phyloP scores from a whole-genome alignment of 108 stramenopile species.

The Pseudonitzschia delicatissima region DNA sequence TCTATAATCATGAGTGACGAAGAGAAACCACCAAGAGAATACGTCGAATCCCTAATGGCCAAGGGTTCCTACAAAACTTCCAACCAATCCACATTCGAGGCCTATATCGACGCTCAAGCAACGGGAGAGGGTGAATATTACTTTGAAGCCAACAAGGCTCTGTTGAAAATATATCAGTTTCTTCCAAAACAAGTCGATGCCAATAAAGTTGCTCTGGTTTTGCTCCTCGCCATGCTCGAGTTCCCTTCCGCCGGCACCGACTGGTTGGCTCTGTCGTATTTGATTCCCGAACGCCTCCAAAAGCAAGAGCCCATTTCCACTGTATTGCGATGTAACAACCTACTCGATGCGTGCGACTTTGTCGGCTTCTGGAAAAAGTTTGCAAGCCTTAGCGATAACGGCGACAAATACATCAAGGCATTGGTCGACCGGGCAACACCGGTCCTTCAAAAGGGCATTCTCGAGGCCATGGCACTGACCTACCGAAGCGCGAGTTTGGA shows the following conservation, averaged over 20 bases:
- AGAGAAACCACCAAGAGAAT: conserved; percentile 26
- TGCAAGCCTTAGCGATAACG: conserved; percentile 42
- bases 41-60: conserved; percentile 26
- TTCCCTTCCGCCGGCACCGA: conserved; percentile 52
- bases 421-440: conserved; percentile 40
- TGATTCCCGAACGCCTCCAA: conserved; percentile 68
- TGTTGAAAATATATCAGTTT: conserved; percentile 81
- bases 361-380: conserved; percentile 71
- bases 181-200: conserved; percentile 43
- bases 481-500: conserved; percentile 60
- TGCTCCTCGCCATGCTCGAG: conserved; percentile 64
- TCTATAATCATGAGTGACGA: not conserved
- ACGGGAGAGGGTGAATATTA: conserved; percentile 62
- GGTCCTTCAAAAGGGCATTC: conserved; percentile 47
- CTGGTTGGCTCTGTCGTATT: conserved; percentile 62
- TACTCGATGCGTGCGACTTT: conserved; percentile 76
- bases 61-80: conserved; percentile 50
- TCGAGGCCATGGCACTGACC: conserved; percentile 59
- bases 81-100: conserved; percentile 57
- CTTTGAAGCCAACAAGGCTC: conserved; percentile 73
- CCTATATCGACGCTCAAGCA: conserved; percentile 74
- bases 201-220: conserved; percentile 39
- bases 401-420: conserved; percentile 38
- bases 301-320: conserved; percentile 56
- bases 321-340: conserved; percentile 51